Evolutionary conservation across 1,139 yeast species (phyloP), one percentile per base, ranked within the genome.

Genomic region (Protomyces pachydermus): DNA sequence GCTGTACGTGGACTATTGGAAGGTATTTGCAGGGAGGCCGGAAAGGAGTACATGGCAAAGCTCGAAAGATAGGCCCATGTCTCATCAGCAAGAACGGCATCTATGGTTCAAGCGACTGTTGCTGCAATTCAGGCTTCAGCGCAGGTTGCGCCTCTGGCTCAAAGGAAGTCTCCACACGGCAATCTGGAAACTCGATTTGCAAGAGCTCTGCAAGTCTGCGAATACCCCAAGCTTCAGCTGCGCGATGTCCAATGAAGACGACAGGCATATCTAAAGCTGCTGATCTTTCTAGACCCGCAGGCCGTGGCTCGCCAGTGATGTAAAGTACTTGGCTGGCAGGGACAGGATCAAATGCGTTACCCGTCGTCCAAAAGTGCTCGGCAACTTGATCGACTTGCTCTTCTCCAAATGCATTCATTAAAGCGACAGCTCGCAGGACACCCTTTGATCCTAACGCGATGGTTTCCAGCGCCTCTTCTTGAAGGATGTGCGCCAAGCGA

Each of bases 1-100:
- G 79, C 88, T 68, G 79, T 93, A 23, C 82, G 91, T 72, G 91
- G 87, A 60, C 77, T 89, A 68, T 90, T 93, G 97, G 97, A 93
- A 72, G 79, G 81, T 58, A 90, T 87, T 72, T 88, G 91, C 8
- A 82, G 97, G 70, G 80, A 79, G 67, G 89, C 86, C 70, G 93
- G 91, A 2, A 81, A 81, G 66, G 73, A 20, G 77, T 77, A 65
- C 62, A 64, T 28, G 37, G 67, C 51, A 16, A 42, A 52, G 37
- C 23, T 46, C 9, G 14, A 46, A 14, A 18, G 51, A 18, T 23
- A 18, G 23, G n/a, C 8, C 9, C 32, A 6, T 28, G 32, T 28
- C 32, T 3, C 23, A 20, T 28, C 32, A 5, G 32, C 8, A 28
- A 4, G 8, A 3, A 37, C 9, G 16, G 42, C 42, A 14, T 12